Evolutionary conservation across 768 basidiomycete genomes (phyloP), one percentile per base, ranked within the genome.

Genomic region (Tricholoma terreum): DNA sequence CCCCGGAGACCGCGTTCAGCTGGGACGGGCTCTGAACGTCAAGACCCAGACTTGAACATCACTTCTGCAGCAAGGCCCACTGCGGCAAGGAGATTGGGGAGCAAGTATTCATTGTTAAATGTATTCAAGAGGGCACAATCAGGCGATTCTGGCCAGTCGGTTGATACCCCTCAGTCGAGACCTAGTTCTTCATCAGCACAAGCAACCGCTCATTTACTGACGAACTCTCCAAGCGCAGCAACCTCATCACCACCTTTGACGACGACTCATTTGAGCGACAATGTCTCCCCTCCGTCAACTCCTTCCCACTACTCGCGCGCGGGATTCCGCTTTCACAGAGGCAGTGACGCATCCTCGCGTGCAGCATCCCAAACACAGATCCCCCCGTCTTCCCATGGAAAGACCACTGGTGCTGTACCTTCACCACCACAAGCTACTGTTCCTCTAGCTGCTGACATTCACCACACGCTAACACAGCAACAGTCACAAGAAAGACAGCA

Each of bases 31-130:
- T 81, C 84, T 54, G 86, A 88, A 22, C 72, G 66, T 21, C 74
- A 64, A 45, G 67, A 75, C 21, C 50, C 56, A 11, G 57, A 64
- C 4, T 55, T 58, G 4, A 54, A 43, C 22, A 19, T 17, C 34
- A 58, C 73, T 27, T 52, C 69, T 15, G 67, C 70, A 61, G 72
- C 73, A 19, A 69, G 75, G 60, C 52, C 40, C 12, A 72, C 69
- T 21, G 73, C 72, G 10, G 61, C 70, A 31, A 72, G 75, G 49
- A 85, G 77, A 63, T 70, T 89, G 4, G 80, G 80, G 24, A 84
- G 85, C 70, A 92, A 92, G 69, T 81, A 89, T 56, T 90, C 89
- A 21, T 74, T 92, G 53, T 75, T 90, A 61, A 85, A 82, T 62
- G 76, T 91, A 14, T 90, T 91, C 75, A 87, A 83, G 77, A 88